Evolutionary conservation across 176 grass and related monocot genomes (phyloP), one percentile per base, ranked within the genome.

Genomic region (Avena sativa): DNA sequence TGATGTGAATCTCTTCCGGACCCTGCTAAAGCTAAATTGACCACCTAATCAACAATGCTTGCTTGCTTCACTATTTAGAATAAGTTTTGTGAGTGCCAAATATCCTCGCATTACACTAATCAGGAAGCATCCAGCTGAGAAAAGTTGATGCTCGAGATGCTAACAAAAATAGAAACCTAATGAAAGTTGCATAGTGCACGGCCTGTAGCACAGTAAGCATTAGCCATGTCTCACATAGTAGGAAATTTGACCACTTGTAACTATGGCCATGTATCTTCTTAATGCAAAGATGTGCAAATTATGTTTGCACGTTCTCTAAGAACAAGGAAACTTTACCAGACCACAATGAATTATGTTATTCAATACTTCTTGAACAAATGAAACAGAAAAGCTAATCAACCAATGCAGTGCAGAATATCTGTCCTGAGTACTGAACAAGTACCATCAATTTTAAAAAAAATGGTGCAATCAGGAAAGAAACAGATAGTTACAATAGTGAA

Each of bases 311-410:
- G 40, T 43, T 43, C 40, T 43, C 40, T 6, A 43, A 74, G 44
- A 76, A 52, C 46, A 53, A 30, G 55, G 68, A 80, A 65, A 85
- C 61, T 23, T 59, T 19, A 68, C 7, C 43, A 51, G 40, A 64
- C 23, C 17, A 46, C 47, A 83, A 71, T 8, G 21, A 23, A 59
- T 9, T 51, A 85, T 86, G 14, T 12, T 8, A 66, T 85, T 12
- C 84, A 74, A 86, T 46, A 64, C 17, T 36, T 26, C 23, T 36
- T 68, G 49, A 85, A 69, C 19, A 69, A 19, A 78, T 78, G 81
- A 69, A 38, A 76, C 66, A 55, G 57, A 86, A 76, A 89, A 89
- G 36, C 32, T 81, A 77, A 67, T 76, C 70, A 81, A 75, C 12
- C 26, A 61, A 66, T 25, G 60, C 56, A 87, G 55, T 19, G 52